phyloP scores from a whole-genome alignment of 2,329 filamentous ascomycete genomes.

The Myriosclerotinia scirpicola region DNA sequence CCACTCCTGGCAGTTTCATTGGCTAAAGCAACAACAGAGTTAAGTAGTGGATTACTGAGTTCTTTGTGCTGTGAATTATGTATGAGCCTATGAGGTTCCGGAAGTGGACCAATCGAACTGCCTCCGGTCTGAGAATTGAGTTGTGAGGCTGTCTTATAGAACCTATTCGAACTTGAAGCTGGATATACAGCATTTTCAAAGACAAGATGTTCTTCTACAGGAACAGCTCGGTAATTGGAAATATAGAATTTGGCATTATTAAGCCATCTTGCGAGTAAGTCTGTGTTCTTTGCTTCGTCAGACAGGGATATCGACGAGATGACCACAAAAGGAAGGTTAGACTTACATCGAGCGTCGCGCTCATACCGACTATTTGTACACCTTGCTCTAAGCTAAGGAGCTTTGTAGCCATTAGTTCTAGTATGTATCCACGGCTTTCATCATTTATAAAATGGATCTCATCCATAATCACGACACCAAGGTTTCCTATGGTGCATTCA shows the following conservation, averaged over 20 bases:
- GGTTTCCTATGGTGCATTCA: slow-evolving; percentile 61
- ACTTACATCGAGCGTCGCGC: slow-evolving; percentile 68
- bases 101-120: slow-evolving; percentile 41
- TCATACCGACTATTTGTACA: slow-evolving; percentile 76
- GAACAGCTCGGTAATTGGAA: slow-evolving; percentile 72
- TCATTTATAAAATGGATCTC: slow-evolving; percentile 84
- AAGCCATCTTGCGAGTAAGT: slow-evolving; percentile 68
- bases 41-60: slow-evolving; percentile 63
- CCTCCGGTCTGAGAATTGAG: slow-evolving; percentile 38
- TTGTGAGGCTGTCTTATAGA: slow-evolving; percentile 56
- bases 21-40: slow-evolving; percentile 68
- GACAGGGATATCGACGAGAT: background rate
- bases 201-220: slow-evolving; percentile 72
- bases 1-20: slow-evolving; percentile 67
- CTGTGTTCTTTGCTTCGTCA: slow-evolving; percentile 58
- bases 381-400: slow-evolving; percentile 65
- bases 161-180: slow-evolving; percentile 56
- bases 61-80: slow-evolving; percentile 59
- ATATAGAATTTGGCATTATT: slow-evolving; percentile 65
- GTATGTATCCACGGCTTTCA: slow-evolving; percentile 71
- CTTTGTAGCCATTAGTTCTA: slow-evolving; percentile 74
- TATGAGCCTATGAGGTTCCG: slow-evolving; percentile 50
- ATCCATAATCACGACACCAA: slow-evolving; percentile 70
- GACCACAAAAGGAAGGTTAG: background rate
- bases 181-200: slow-evolving; percentile 68